Evolutionary conservation across 139 green algal genomes (phyloP), one percentile per base, ranked within the genome.

Genomic region (Picochlorum sp.): DNA sequence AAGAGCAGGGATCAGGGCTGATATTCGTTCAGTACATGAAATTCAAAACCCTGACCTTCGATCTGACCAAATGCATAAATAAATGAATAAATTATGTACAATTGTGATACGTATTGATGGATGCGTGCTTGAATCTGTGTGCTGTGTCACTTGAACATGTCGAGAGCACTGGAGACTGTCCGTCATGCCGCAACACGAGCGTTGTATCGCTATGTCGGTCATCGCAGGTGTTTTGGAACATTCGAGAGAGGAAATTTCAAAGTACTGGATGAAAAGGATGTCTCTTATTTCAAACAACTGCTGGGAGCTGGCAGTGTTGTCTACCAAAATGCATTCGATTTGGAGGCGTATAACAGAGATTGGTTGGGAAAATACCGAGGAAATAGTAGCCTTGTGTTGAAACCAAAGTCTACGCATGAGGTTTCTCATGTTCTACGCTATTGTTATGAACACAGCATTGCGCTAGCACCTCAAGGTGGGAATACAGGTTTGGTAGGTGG

Each of bases 401-500:
- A 71, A 44, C 86, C 87, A 0, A 52, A 59, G 6, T 86, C 60
- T 23, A 85, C 78, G 0, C 37, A 81, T n/a, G 78, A 96, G 68
- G 85, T 92, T 4, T 86, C 89, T 0, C 49, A 74, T 16, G 28
- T 97, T 0, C 70, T 97, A 45, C 18, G 57, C 3, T 77, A 95
- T 77, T 96, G 88, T 82, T 77, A 81, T 66, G 47, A 68, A 18
- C 65, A 80, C 2, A 67, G 77, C 1, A 68, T 99, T 45, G 88
- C 90, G 3, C 83, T 99, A 2, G 87, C 97, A 45, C 94, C 94
- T 1, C 91, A 98, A 78, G 87, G 88, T 4, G 92, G 92, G 30
- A 98, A 98, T 74, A 96, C 93, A 6, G 92, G 93, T 0, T 80
- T 99, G 16, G 92, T 96, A 16, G 91, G 92, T 1, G 94, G 93